These are phyloP conservation scores for Mycena sanguinolenta DNA, from an alignment of 768 basidiomycete species.

Conservation along the genomic window DNA sequence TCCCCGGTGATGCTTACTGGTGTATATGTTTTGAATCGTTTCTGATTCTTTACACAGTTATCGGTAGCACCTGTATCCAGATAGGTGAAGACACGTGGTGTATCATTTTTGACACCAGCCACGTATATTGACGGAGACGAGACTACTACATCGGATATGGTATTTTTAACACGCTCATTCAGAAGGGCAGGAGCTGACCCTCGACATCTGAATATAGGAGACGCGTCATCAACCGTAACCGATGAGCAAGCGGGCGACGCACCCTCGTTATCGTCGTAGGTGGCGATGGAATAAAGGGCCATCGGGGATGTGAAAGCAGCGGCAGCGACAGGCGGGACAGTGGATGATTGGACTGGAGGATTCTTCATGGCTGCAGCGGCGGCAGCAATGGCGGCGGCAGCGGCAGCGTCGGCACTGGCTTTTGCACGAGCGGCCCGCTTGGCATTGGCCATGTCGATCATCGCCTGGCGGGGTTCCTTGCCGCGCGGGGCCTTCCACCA, in stretches of 20 bases:
- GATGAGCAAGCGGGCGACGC: neutral
- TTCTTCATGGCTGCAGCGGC: neutral
- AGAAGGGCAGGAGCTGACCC: conserved; percentile 22
- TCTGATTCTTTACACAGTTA: no score
- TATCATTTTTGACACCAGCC: neutral
- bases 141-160: no score
- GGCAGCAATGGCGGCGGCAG: no score
- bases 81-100: neutral
- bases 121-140: conserved; percentile 1
- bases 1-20: no score
- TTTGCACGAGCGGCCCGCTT: no score
- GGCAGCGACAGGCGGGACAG: neutral
- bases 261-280: conserved; percentile 12
- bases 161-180: conserved; percentile 10
- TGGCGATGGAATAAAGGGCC: conserved; percentile 25
- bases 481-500: no score
- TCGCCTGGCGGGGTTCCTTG: no score
- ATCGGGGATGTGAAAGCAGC: conserved; percentile 9
- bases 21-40: no score
- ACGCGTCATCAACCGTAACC: conserved; percentile 8
- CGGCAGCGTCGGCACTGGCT: neutral
- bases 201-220: conserved; percentile 21
- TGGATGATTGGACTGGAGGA: no score
- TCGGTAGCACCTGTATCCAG: conserved; percentile 8
- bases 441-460: neutral